phyloP scores from a whole-genome alignment of 345 rosid genomes.

The Ceriops tagal region DNA sequence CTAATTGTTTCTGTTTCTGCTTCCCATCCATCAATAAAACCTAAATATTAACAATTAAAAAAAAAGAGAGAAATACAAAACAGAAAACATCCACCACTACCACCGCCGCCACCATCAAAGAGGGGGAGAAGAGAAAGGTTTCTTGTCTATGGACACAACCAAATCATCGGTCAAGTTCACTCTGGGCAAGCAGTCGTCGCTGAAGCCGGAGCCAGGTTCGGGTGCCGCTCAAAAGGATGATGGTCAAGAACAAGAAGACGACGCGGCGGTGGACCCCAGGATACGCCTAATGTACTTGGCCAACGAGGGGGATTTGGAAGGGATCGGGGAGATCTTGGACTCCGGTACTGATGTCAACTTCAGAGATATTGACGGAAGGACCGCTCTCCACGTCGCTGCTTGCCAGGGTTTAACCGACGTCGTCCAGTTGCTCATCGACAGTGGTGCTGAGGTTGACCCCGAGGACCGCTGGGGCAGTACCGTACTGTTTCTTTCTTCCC shows the following conservation, averaged over 20 bases:
- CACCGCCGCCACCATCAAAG: too few relatives aligned
- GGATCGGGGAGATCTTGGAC: conserved; percentile 59
- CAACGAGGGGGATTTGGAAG: conserved; percentile 72
- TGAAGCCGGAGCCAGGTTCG: conserved; percentile 44
- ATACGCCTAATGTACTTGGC: conserved; percentile 68
- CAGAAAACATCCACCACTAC: too few relatives aligned
- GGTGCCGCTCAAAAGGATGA: conserved; percentile 25
- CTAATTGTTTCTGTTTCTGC: too few relatives aligned
- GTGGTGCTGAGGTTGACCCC: conserved; percentile 52
- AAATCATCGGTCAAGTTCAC: conserved; percentile 51
- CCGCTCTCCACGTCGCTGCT: conserved; percentile 85
- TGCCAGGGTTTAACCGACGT: conserved; percentile 69
- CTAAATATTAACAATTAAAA: too few relatives aligned
- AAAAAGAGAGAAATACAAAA: too few relatives aligned
- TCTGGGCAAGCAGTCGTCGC: conserved; percentile 57
- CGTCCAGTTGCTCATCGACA: conserved; percentile 54
- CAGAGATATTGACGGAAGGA: conserved; percentile 74
- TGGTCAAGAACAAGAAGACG: conserved; percentile 32
- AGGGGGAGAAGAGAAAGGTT: too few relatives aligned
- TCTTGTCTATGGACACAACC: conserved; percentile 12
- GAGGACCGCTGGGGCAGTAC: conserved; percentile 97
- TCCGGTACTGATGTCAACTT: conserved; percentile 66
- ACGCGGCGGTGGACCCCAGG: conserved; percentile 44
- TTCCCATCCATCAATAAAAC: too few relatives aligned
- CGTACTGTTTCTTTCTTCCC: conserved; percentile 35